Evolutionary conservation across 1,284 basidiomycete genomes (phyloP), one percentile per base, ranked within the genome.

Genomic region (Pyrrhoderma lamaoense): DNA sequence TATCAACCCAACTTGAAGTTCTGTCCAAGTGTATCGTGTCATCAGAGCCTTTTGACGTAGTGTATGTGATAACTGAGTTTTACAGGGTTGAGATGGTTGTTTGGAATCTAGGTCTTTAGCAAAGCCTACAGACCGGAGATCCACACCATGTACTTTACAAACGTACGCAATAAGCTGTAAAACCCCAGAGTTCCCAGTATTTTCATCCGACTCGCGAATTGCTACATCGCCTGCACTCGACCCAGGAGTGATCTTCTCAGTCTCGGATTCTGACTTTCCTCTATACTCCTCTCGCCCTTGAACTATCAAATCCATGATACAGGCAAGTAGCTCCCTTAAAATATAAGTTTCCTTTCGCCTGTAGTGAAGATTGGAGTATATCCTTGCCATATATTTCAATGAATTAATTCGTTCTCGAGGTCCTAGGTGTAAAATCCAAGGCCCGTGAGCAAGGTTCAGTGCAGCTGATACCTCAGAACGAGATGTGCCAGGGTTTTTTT

Each of bases 1-100:
- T 35, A 98, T 75, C 27, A 95, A 81, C 27, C 90, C 90, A 27
- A 95, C 78, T 67, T 97, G 94, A 44, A 98, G 73, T 62, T 93
- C 89, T 1, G 90, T 85, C 95, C 94, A 99, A 1, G 94, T 93
- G 63, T 85, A 92, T 2, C 76, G 67, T 55, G 79, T 77, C 21
- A 66, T 64, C 31, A 69, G 60, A 31, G 68, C 65, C 34, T 71
- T 68, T 34, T 38, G 25, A 38, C 36, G 37, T 8, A 40, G 14
- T 7, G 21, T 5, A 14, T 16, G 5, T 7, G n/a, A 5, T 22
- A 40, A 18, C 4, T 14, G n/a, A 14, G 52, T 46, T 9, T 11
- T n/a, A 22, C 11, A 16, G 18, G 23, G 36, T 14, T 45, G 35
- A 19, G 18, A 9, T 3, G n/a, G n/a, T 43, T 13, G 21, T 31